Base-by-base conservation (phyloP, 73 alveolate genomes). In the Durusdinium trenchii region DNA sequence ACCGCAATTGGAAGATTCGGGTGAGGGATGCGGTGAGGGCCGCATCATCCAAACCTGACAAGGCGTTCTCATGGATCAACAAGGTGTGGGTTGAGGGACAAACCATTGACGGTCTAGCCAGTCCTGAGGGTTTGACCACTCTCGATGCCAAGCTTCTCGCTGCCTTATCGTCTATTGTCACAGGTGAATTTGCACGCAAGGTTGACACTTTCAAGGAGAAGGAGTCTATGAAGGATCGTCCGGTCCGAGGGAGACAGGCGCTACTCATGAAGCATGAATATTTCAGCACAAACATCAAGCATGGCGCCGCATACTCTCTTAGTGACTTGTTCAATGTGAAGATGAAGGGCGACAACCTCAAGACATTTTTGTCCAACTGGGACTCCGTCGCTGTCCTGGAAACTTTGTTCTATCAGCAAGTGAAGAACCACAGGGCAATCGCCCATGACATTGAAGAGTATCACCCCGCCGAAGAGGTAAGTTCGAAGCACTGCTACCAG, bases 141-240 rank as follows among this genome's bases (percentile, higher is more conserved):
- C 89, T 78, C 42, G 89, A 78, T 78, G 89, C 89, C 62, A 78
- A 78, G 89, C 36, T 78, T 23, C 38, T 78, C 6, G 40, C 89
- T 6, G 62, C 64, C 9, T 45, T 78, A 40, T 6, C 89, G 42
- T 18, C 6, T 38, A 78, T 78, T 26, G 23, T 45, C 4, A 2
- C 36, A 42, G 89, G 89, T 3, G 89, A 78, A 35, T 78, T 78
- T 6, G 89, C 89, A 14, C 86, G 86, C 7, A 16, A 69, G 82
- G 82, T 69, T 12, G 82, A n/a, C 85, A 73, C 85, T 28, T 73
- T 73, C 30, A 81, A 47, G 47, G 92, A 81, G 47, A 30, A 14
- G 10, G 92, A 81, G 92, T 42, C 92, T 2, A 2, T 26, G 47
- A 28, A 40, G 38, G 62, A 62, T 3, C 60, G 38, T 20, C 62